Conservation (phyloP, 169 alveolate species). For the Eimeria falciformis region DNA sequence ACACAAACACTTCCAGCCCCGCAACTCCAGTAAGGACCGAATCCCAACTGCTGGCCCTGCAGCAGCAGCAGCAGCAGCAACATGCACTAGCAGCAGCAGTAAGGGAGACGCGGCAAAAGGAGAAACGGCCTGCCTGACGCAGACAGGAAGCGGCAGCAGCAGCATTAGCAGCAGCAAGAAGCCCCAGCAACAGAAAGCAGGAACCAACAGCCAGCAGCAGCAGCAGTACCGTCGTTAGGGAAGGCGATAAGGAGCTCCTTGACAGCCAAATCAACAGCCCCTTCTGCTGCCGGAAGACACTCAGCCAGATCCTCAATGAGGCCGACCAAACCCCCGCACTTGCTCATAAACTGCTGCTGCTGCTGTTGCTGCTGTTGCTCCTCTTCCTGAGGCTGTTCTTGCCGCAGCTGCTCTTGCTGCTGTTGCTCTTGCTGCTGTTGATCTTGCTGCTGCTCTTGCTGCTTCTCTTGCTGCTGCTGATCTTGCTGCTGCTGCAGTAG, state of each 20-base stretch:
- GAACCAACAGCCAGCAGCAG: neutral
- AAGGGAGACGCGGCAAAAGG: neutral
- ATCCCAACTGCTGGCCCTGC: constrained; percentile 30
- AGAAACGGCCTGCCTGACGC: neutral
- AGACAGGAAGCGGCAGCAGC: neutral
- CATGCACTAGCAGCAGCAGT: constrained; percentile 4
- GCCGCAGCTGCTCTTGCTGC: neutral
- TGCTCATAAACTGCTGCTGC: neutral
- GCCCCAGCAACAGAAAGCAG: constrained; percentile 4
- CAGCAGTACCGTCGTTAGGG: neutral
- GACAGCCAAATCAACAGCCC: constrained; percentile 36
- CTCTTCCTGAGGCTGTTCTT: neutral
- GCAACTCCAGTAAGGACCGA: constrained; percentile 3
- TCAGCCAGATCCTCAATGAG: constrained; percentile 44
- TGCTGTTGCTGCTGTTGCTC: constrained; percentile 40
- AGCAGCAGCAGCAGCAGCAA: constrained; percentile 55
- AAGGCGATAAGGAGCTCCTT: constrained; percentile 35
- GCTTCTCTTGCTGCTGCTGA: constrained; percentile 41
- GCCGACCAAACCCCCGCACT: constrained; percentile 39
- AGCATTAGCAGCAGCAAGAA: neutral
- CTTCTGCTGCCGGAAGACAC: constrained; percentile 43
- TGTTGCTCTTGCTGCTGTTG: neutral
- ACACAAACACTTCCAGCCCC: constrained; percentile 29
- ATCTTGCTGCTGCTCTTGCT: constrained; percentile 3
- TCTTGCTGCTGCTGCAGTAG: constrained; percentile 20